These are phyloP conservation scores for Staphylotrichum tortipilum DNA, from an alignment of 495 filamentous ascomycete species.

Conservation along the genomic window DNA sequence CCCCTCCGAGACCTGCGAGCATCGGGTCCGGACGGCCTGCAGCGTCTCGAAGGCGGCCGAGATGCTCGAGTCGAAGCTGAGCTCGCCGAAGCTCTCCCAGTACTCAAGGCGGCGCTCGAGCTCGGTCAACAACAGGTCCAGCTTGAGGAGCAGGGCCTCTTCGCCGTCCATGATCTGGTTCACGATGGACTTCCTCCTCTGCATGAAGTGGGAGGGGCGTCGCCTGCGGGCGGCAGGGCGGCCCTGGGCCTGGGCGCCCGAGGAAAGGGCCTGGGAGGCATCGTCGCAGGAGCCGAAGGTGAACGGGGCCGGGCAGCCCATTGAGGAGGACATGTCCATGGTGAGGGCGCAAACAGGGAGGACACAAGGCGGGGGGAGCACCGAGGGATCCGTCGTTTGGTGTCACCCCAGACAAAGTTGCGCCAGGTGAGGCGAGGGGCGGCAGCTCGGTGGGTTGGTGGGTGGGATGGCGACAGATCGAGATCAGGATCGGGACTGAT, in stretches of 20 bases:
- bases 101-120: conserved; percentile 78
- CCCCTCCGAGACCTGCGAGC: conserved; percentile 83
- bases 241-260: conserved; percentile 27
- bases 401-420: background rate
- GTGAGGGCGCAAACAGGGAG: too few species aligned
- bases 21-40: conserved; percentile 78
- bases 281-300: conserved; percentile 31
- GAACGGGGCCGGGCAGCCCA: conserved; percentile 27
- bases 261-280: conserved; percentile 18
- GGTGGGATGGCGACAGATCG: background rate
- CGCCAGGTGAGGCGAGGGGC: background rate
- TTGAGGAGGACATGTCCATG: conserved; percentile 25
- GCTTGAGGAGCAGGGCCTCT: conserved; percentile 57
- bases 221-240: conserved; percentile 33
- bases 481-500: background rate
- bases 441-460: background rate
- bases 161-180: conserved; percentile 54
- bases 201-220: conserved; percentile 57
- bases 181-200: conserved; percentile 51
- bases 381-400: too few species aligned
- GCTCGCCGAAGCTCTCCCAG: conserved; percentile 79
- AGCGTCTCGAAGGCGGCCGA: conserved; percentile 74
- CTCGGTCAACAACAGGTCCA: conserved; percentile 79
- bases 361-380: too few species aligned
- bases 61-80: conserved; percentile 74